Conservation (phyloP, 352 stramenopile species). For the Phytophthora cactorum region DNA sequence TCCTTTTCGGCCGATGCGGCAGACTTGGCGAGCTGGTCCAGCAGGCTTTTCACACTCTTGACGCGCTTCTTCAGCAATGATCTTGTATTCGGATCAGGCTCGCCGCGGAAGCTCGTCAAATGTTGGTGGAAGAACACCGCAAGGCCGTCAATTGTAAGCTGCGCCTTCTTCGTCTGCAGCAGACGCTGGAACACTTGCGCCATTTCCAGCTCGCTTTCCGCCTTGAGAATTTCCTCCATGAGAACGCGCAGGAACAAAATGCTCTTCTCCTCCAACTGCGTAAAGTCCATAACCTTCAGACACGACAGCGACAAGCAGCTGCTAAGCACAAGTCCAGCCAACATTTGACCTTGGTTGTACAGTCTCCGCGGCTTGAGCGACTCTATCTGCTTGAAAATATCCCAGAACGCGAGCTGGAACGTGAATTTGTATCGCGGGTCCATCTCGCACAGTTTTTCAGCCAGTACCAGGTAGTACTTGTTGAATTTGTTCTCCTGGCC, state of each 20-base stretch:
- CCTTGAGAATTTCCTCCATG: slow-evolving; percentile 73
- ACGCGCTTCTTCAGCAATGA: slow-evolving; percentile 61
- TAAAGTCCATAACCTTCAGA: slow-evolving; percentile 94
- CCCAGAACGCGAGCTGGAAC: slow-evolving; percentile 97
- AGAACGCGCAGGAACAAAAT: slow-evolving; percentile 91
- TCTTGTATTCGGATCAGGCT: slow-evolving; percentile 46
- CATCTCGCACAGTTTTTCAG: slow-evolving; percentile 93
- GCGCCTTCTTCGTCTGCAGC: slow-evolving; percentile 81
- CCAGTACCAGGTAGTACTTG: slow-evolving; percentile 95
- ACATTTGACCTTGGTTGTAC: slow-evolving; percentile 92
- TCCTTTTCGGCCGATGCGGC: slow-evolving; percentile 50
- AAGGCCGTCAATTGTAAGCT: slow-evolving; percentile 79
- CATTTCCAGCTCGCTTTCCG: slow-evolving; percentile 72
- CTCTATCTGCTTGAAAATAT: slow-evolving; percentile 95
- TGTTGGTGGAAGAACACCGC: slow-evolving; percentile 86
- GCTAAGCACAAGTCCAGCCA: slow-evolving; percentile 74
- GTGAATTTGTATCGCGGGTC: slow-evolving; percentile 96
- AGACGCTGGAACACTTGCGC: slow-evolving; percentile 77
- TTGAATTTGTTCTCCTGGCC: slow-evolving; percentile 92
- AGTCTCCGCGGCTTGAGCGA: slow-evolving; percentile 84
- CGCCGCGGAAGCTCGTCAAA: slow-evolving; percentile 61
- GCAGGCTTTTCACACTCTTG: slow-evolving; percentile 71
- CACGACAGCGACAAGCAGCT: slow-evolving; percentile 79
- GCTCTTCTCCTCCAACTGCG: slow-evolving; percentile 82
- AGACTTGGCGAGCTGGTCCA: slow-evolving; percentile 75